These are phyloP conservation scores for Rosa persica DNA, from an alignment of 306 rosid species.

Conservation along the genomic window DNA sequence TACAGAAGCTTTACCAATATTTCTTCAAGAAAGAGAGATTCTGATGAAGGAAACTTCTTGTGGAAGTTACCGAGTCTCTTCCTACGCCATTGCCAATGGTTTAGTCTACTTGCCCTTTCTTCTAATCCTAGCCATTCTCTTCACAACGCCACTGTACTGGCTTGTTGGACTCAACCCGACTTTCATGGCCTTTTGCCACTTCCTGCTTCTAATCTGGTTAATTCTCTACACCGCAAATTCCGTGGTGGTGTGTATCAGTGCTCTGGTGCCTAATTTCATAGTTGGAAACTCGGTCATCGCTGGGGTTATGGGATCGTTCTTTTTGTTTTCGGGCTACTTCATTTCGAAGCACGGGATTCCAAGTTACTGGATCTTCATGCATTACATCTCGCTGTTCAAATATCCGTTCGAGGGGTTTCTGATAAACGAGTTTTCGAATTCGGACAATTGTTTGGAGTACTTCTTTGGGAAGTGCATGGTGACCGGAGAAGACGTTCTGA, in stretches of 20 bases:
- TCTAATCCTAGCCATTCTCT: conserved; percentile 75
- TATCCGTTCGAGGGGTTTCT: conserved; percentile 95
- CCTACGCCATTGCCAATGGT: conserved; percentile 87
- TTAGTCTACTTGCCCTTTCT: conserved; percentile 88
- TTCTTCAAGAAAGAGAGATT: conserved; percentile 92
- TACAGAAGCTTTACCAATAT: conserved; percentile 85
- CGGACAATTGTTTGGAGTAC: conserved; percentile 76
- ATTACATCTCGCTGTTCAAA: conserved; percentile 81
- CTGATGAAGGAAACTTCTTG: conserved; percentile 87
- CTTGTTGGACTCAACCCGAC: conserved; percentile 77
- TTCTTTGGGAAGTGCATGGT: conserved; percentile 67
- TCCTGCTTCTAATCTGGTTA: conserved; percentile 76
- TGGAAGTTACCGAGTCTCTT: conserved; percentile 87
- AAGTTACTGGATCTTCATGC: conserved; percentile 87
- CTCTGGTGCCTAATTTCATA: conserved; percentile 86
- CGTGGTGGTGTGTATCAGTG: conserved; percentile 93
- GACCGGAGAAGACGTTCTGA: conserved; percentile 68
- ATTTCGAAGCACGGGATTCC: conserved; percentile 76
- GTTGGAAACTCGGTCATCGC: conserved; percentile 85
- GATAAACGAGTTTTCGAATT: conserved; percentile 80
- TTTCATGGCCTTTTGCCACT: conserved; percentile 66
- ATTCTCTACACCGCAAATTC: conserved; percentile 89
- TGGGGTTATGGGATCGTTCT: conserved; percentile 93
- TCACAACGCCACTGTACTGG: conserved; percentile 76
- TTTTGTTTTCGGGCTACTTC: conserved; percentile 93